phyloP scores from a whole-genome alignment of 2,329 filamentous ascomycete species.

The Tolypocladium album region DNA sequence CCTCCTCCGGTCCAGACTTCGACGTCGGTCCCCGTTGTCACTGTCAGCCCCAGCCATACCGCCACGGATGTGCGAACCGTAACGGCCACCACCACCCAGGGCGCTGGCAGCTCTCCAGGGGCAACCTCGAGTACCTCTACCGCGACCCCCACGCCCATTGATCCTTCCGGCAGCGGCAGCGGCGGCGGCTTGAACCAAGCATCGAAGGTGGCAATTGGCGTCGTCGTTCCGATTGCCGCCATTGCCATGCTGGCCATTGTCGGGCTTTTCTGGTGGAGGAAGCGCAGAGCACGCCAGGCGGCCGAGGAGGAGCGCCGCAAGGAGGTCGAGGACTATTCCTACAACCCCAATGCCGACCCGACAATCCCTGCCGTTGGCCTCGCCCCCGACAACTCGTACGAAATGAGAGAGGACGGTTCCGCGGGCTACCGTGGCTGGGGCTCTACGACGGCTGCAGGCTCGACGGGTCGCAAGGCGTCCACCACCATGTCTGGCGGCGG shows the following conservation, averaged over 20 bases:
- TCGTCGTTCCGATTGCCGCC: constrained; percentile 84
- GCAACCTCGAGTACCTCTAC: constrained; percentile 14
- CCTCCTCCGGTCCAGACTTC: constrained; percentile 1
- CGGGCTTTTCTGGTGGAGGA: constrained; percentile 78
- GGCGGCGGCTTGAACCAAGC: constrained; percentile 43
- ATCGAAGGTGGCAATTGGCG: constrained; percentile 80
- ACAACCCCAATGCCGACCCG: constrained; percentile 94
- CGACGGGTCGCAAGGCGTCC: constrained; percentile 71
- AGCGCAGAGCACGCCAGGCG: constrained; percentile 73
- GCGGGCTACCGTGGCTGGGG: constrained; percentile 94
- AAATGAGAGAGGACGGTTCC: constrained; percentile 68
- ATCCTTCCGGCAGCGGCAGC: constrained; percentile 13
- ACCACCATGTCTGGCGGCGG: constrained; percentile 84
- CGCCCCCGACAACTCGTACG: constrained; percentile 43
- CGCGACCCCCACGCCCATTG: constrained; percentile 17
- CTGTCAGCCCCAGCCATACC: constrained; percentile 10
- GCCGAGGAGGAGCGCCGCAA: constrained; percentile 84
- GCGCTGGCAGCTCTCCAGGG: constrained; percentile 2
- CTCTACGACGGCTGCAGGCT: constrained; percentile 56
- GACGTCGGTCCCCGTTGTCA: constrained; percentile 11
- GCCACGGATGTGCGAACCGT: constrained; percentile 12
- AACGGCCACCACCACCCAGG: constrained; percentile 13
- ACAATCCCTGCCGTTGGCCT: constrained; percentile 48
- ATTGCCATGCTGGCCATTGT: constrained; percentile 71
- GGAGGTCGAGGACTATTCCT: constrained; percentile 94